Evolutionary conservation across 2,329 filamentous ascomycete species (phyloP), one percentile per base, ranked within the genome.

Genomic region (Talaromyces amestolkiae): DNA sequence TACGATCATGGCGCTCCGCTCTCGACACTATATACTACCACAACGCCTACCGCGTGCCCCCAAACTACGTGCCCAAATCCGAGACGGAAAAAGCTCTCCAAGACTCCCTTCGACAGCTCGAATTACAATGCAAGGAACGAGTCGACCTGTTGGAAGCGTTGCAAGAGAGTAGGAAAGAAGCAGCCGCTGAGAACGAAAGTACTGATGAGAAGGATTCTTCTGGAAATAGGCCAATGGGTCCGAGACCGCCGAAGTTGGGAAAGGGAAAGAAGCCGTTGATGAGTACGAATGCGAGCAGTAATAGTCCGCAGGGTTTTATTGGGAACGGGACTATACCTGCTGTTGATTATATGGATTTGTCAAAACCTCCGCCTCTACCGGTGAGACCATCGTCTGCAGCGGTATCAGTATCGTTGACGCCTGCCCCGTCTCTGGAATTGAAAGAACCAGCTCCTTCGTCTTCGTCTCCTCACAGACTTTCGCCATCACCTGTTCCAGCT

Each of bases 91-190:
- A 87, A 72, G 89, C 92, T 2, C 80, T 98, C 65, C 85, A 91
- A 63, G 91, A 95, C 64, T 96, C 93, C 58, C 80, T 98, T 67
- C 87, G 87, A 66, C 86, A 93, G 72, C 85, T 98, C 73, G 93
- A 98, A 75, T 76, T 93, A 68, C 94, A 97, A 78, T 97, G 93
- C 78, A 94, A 95, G 77, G 94, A 98, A 78, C 87, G 93, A 58
- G 92, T 97, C 60, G 92, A 97, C 75, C 82, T 98, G 39, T 84
- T 98, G 7, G 90, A 95, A 74, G 90, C 93, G 7, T 81, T 98
- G 65, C 87, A 89, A 67, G 82, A 90, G 69, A 90, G 87, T 71
- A 81, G 86, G 37, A 80, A 84, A 67, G 86, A 88, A 56, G 81
- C 80, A 9, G 79, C 78, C 71, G 73, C 81, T 68, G 76, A 66